phyloP scores from a whole-genome alignment of 768 basidiomycete species.

The Tylopilus rubrobrunneus region DNA sequence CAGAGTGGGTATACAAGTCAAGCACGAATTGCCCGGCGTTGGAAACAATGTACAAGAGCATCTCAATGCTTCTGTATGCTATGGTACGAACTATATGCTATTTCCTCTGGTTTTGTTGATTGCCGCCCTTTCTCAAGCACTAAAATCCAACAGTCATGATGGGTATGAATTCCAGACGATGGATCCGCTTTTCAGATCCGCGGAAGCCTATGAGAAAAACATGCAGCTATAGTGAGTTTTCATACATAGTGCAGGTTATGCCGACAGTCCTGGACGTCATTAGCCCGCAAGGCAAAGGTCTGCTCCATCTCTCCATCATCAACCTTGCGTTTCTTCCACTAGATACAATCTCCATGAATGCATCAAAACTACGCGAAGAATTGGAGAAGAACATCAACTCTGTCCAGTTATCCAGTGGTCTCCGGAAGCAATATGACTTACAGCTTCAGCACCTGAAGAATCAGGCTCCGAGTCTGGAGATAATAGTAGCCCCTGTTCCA shows the following conservation, averaged over 20 bases:
- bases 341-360: not conserved
- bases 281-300: slow-evolving; percentile 2
- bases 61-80: not conserved
- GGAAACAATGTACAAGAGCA: slow-evolving; percentile 7
- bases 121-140: not conserved
- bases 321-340: not conserved
- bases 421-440: slow-evolving; percentile 3
- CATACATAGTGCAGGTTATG: not conserved
- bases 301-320: not conserved
- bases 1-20: not conserved
- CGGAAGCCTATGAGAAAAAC: not conserved
- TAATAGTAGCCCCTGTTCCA: not conserved
- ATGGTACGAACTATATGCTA: not conserved
- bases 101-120: not conserved
- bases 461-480: slow-evolving; percentile 1
- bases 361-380: not conserved
- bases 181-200: not conserved
- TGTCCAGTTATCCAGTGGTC: not conserved
- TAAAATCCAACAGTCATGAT: not conserved
- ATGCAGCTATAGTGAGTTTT: not conserved
- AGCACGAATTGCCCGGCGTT: not conserved
- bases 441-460: slow-evolving; percentile 2
- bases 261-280: not conserved
- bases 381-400: not conserved
- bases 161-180: not conserved